Base-by-base conservation (phyloP, 352 stramenopile species). In the Globisporangium lucens region DNA sequence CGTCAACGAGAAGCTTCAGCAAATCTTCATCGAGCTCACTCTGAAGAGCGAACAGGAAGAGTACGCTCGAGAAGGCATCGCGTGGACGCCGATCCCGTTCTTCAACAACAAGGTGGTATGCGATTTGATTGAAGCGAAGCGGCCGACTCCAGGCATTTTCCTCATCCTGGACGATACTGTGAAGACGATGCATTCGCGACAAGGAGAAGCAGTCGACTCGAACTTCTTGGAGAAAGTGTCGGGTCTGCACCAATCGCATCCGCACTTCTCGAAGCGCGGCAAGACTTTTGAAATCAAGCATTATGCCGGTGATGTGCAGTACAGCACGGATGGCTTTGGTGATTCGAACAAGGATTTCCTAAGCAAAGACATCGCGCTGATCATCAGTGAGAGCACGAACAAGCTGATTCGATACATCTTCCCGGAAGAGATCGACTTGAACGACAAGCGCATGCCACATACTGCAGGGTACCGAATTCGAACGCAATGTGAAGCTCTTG, bases 61-160 rank as follows among this genome's bases (percentile, higher is more conserved):
- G 69, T 99, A 99, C 74, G 90, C 96, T 56, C 88, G 89, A 17
- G 97, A 99, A 78, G 93, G 93, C 13, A 97, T 98, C 67, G 82
- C 83, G 41, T 96, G 95, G 82, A 69, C 87, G 6, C 80, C 86
- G n/a, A 98, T 97, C 61, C 84, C 93, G 43, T 98, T 98, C 67
- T 92, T 94, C 61, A 97, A 98, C 76, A 98, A 96, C 78, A 90
- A 95, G 74, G 82, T 95, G n/a, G 86, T 95, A 66, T 94, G 85
- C 55, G 86, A 94, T 68, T 73, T 96, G 43, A 94, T 96, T 58
- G 88, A 96, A 59, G 86, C 85, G 5, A 82, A 85, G 36, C 83
- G 82, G 5, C 85, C 84, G 4, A 83, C 79, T 30, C 84, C 87
- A 24, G 88, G 88, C 10, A 89, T 96, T 65, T 93, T 96, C 57